Conservation (phyloP, 345 rosid species). For the Arabidopsis suecica region DNA sequence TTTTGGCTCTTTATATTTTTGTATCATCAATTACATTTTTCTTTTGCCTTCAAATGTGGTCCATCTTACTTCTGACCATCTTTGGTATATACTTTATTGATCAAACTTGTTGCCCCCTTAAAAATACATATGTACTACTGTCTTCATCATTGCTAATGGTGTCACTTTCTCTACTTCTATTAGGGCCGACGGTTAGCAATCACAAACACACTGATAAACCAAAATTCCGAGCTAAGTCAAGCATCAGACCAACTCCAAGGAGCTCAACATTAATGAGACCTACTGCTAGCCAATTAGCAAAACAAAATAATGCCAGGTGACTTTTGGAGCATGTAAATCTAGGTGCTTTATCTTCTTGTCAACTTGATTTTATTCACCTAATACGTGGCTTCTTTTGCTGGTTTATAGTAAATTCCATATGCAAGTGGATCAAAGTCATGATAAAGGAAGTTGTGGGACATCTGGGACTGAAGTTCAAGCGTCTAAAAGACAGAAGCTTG, state of each 20-base stretch:
- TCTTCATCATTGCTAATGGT: conserved; percentile 8
- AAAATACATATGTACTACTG: not conserved
- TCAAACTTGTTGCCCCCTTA: not conserved
- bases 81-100: conserved; percentile 21
- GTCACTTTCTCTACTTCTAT: conserved; percentile 26
- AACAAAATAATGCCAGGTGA: conserved; percentile 80
- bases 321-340: conserved; percentile 13
- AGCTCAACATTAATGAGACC: conserved; percentile 95
- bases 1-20: not conserved
- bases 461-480: conserved; percentile 81
- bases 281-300: conserved; percentile 87
- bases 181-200: conserved; percentile 58
- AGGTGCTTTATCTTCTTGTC: not conserved
- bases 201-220: conserved; percentile 46
- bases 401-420: conserved; percentile 44
- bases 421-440: conserved; percentile 48
- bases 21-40: conserved; percentile 12
- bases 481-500: conserved; percentile 93
- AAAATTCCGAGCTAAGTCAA: conserved; percentile 51
- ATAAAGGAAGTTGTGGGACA: conserved; percentile 58
- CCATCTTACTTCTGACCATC: conserved; percentile 21
- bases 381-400: conserved; percentile 4
- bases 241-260: conserved; percentile 56
- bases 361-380: not conserved
- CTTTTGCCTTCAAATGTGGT: conserved; percentile 13